Evolutionary conservation across 2,329 filamentous ascomycete species (phyloP).

Genomic region (Ilyonectria mors-panacis): DNA sequence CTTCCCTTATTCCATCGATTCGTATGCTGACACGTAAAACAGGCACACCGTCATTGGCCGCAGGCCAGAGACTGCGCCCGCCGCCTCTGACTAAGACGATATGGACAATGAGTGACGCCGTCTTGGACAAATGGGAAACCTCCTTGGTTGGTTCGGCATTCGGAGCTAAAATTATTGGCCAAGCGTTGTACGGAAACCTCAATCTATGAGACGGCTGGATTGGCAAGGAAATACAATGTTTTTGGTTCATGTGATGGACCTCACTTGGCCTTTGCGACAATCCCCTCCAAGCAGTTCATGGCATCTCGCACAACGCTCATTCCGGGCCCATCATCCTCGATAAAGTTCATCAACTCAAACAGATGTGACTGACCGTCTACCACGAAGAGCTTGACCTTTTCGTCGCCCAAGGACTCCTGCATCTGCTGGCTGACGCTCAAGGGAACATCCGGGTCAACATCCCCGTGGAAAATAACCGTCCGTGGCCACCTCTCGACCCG

Average conservation of each 20-base stretch:
- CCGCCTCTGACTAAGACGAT: not conserved
- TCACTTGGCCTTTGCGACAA: conserved; percentile 23
- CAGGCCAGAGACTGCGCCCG: conserved; percentile 16
- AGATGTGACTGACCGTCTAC: conserved; percentile 48
- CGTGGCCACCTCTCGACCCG: conserved; percentile 48
- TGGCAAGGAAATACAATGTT: too few relatives aligned
- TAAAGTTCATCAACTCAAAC: conserved; percentile 49
- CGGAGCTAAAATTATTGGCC: too few relatives aligned
- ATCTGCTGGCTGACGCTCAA: conserved; percentile 49
- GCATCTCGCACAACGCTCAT: conserved; percentile 49
- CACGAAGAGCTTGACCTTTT: conserved; percentile 48
- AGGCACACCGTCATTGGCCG: conserved; percentile 36
- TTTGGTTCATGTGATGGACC: too few relatives aligned
- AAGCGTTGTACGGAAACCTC: not conserved
- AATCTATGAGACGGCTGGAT: too few relatives aligned
- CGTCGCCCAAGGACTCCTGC: conserved; percentile 42
- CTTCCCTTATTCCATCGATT: not conserved
- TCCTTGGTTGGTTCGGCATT: not conserved
- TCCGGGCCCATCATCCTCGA: conserved; percentile 49
- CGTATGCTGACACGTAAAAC: not conserved
- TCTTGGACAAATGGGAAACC: not conserved
- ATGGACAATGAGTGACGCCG: not conserved
- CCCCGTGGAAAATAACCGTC: conserved; percentile 54
- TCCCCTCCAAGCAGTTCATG: conserved; percentile 42
- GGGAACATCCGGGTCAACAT: conserved; percentile 49